Evolutionary conservation across 352 stramenopile genomes (phyloP), one percentile per base, ranked within the genome.

Genomic region (Pythium myriotylum): DNA sequence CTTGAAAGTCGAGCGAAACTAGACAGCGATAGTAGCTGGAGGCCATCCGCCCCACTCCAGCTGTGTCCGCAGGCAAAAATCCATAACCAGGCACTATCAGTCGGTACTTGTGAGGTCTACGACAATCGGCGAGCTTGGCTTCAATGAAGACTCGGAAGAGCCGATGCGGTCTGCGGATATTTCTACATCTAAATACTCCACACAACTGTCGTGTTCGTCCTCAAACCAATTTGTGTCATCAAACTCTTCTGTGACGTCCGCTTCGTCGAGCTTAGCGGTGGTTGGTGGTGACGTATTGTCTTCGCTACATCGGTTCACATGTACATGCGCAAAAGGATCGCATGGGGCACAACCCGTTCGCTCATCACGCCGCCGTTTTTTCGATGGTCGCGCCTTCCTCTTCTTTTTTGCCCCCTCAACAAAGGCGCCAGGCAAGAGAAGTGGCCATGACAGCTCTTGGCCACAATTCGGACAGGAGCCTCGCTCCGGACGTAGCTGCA

Each of bases 401-500:
- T 41, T 33, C 17, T 24, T 35, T 2, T 20, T 10, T 41, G 48
- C 17, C 20, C 5, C n/a, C 40, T 26, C 20, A 42, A 61, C 22
- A 33, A n/a, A 2, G 1, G 54, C 47, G 12, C 19, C 37, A 23
- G 24, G 32, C 13, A 76, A 69, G 9, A 89, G 23, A 2, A 77
- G 54, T 23, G 70, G 37, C 77, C 76, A 89, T n/a, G 66, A 6
- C n/a, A 91, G 48, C 39, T 70, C 32, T 2, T 63, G 19, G 3
- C 72, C 54, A 42, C 82, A 91, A 6, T 73, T 47, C 0, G 81
- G 81, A 54, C 81, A 91, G 1, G 68, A 43, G 10, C 77, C 79
- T 52, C 33, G 72, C 35, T 63, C 51, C 4, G 54, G 68, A 29
- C 59, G 53, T 14, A 74, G 29, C 2, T 45, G 33, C 29, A n/a